A percentile compares a stretch with the other conserved stretches of the same genome.
Conservation (phyloP, 805 yeast genomes). For the Yarrowia sp. region DNA sequence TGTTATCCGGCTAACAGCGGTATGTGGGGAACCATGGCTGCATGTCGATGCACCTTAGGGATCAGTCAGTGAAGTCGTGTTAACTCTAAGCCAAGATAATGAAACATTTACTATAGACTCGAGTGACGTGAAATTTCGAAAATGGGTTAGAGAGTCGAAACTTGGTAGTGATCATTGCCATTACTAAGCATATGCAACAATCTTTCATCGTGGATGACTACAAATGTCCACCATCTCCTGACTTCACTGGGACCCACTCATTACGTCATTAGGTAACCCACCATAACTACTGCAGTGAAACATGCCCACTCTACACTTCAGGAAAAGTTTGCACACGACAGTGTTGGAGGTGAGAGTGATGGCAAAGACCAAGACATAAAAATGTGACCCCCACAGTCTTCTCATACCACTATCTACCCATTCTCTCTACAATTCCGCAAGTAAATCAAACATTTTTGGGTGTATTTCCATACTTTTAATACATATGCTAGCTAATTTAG, state of each 20-base stretch:
- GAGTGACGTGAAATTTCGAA: no score
- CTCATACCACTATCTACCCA: no score
- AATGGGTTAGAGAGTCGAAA: no score
- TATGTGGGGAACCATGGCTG: slow-evolving; percentile 26
- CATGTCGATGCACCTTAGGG: slow-evolving; percentile 9
- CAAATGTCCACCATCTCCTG: no score
- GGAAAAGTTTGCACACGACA: neutral
- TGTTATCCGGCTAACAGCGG: slow-evolving; percentile 23
- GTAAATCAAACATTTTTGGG: slow-evolving; percentile 27
- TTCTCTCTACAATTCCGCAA: slow-evolving; percentile 1
- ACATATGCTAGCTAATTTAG: slow-evolving; percentile 35
- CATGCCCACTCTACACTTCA: neutral
- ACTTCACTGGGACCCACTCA: neutral
- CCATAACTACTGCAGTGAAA: neutral
- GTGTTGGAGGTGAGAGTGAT: no score
- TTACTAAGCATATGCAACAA: no score
- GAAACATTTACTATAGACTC: no score
- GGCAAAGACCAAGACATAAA: no score
- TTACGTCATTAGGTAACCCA: neutral
- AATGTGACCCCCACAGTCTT: no score
- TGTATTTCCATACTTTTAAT: slow-evolving; percentile 38
- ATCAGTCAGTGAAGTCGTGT: neutral
- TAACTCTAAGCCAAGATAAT: neutral
- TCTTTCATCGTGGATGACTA: no score
- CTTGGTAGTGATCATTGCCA: no score